Conservation (phyloP, 2,329 filamentous ascomycete species). For the Whalleya microplaca region DNA sequence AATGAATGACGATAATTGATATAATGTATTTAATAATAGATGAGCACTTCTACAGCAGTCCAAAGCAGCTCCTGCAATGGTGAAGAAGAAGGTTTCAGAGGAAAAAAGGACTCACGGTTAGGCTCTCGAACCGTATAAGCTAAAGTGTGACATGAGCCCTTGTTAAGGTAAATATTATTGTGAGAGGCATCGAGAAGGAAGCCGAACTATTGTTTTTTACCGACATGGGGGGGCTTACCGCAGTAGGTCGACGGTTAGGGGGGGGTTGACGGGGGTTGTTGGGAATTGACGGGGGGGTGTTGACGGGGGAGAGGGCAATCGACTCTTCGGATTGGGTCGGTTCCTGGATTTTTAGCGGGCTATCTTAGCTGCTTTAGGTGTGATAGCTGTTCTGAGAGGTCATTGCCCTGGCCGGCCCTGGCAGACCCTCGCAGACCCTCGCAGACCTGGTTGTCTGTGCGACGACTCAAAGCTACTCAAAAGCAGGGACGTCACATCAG, state of each 20-base stretch:
- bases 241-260: neutral
- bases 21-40: too few relatives aligned
- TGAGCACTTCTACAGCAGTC: neutral
- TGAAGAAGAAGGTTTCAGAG: neutral
- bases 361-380: constrained; percentile 20
- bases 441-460: constrained; percentile 8
- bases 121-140: neutral
- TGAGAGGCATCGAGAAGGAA: neutral
- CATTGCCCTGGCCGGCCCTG: too few relatives aligned
- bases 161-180: neutral
- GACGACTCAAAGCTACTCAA: too few relatives aligned
- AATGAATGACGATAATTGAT: neutral
- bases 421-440: too few relatives aligned
- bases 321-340: constrained; percentile 23
- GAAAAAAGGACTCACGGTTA: neutral
- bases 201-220: neutral
- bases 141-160: neutral
- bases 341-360: constrained; percentile 17
- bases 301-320: constrained; percentile 31
- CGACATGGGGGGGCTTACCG: neutral
- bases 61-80: neutral
- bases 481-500: neutral
- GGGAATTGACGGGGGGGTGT: constrained; percentile 14
- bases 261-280: too few relatives aligned
- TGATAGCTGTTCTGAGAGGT: constrained; percentile 18